Evolutionary conservation across 345 rosid species (phyloP).

Genomic region (Excoecaria cochinchinensis): DNA sequence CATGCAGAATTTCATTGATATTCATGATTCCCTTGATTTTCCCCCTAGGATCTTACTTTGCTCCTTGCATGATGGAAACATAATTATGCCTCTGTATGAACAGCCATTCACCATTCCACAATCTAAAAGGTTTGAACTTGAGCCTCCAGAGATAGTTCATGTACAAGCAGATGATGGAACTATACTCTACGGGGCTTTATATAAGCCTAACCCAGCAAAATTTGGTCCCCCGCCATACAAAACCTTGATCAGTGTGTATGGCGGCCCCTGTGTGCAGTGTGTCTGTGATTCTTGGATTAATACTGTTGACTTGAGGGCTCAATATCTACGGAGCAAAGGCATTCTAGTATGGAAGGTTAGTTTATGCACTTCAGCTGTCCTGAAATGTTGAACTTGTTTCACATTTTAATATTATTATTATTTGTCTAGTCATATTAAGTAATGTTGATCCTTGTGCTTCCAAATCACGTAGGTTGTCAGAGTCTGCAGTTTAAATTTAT

Average conservation of each 20-base stretch:
- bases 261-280: conserved; percentile 81
- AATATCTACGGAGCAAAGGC: conserved; percentile 83
- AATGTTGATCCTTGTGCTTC: neutral
- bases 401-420: neutral
- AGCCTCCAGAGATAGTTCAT: conserved; percentile 74
- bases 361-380: neutral
- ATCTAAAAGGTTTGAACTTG: conserved; percentile 56
- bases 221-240: conserved; percentile 95
- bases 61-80: conserved; percentile 60
- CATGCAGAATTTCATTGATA: conserved; percentile 78
- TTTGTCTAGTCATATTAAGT: neutral
- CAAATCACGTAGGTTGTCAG: neutral
- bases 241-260: conserved; percentile 79
- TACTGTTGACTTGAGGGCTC: conserved; percentile 94
- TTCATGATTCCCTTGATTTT: conserved; percentile 73
- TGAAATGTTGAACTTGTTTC: neutral
- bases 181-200: conserved; percentile 68
- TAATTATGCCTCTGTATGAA: conserved; percentile 64
- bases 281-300: conserved; percentile 77
- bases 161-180: conserved; percentile 75
- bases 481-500: neutral
- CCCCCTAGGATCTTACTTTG: conserved; percentile 70
- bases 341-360: conserved; percentile 90
- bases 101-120: conserved; percentile 52
- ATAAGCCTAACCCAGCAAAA: conserved; percentile 65